A percentile compares a stretch with the other conserved stretches of the same genome.
phyloP scores from a whole-genome alignment of 2,329 filamentous ascomycete genomes.

The Cadophora malorum region DNA sequence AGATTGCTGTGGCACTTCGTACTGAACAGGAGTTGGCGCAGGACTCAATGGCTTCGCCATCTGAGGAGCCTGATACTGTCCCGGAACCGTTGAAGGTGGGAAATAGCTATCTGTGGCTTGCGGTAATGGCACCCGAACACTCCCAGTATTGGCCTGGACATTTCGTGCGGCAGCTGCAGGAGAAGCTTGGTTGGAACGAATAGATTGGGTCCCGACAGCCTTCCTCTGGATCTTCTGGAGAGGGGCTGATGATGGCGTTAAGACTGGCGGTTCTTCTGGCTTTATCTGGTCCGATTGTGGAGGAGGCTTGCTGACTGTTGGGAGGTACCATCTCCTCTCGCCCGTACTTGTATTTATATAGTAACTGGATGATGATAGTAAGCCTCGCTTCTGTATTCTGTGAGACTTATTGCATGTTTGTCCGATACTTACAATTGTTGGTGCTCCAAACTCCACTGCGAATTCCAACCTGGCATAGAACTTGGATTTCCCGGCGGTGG shows the following conservation, averaged over 20 bases:
- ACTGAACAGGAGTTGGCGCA: background rate
- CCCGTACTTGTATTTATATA: constrained; percentile 15
- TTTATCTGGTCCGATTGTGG: background rate
- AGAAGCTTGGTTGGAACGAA: background rate
- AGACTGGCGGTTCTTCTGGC: background rate
- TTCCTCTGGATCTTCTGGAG: constrained; percentile 8
- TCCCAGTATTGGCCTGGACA: constrained; percentile 8
- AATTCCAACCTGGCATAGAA: constrained; percentile 17
- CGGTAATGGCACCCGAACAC: constrained; percentile 53
- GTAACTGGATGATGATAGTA: constrained; percentile 1
- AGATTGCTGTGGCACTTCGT: background rate
- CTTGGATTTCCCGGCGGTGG: constrained; percentile 6
- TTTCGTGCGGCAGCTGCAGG: background rate
- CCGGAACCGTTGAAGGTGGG: constrained; percentile 59
- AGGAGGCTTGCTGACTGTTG: background rate
- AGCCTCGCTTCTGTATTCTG: background rate
- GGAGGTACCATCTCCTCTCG: constrained; percentile 15
- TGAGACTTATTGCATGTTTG: background rate
- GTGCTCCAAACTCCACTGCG: constrained; percentile 17
- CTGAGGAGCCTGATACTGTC: constrained; percentile 5
- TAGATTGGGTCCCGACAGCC: constrained; percentile 2
- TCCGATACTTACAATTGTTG: constrained; percentile 8
- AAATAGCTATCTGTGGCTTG: constrained; percentile 75
- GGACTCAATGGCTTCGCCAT: background rate
- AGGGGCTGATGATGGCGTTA: background rate